Evolutionary conservation across 2,329 filamentous ascomycete species (phyloP).

Genomic region (Phyllachora maydis): DNA sequence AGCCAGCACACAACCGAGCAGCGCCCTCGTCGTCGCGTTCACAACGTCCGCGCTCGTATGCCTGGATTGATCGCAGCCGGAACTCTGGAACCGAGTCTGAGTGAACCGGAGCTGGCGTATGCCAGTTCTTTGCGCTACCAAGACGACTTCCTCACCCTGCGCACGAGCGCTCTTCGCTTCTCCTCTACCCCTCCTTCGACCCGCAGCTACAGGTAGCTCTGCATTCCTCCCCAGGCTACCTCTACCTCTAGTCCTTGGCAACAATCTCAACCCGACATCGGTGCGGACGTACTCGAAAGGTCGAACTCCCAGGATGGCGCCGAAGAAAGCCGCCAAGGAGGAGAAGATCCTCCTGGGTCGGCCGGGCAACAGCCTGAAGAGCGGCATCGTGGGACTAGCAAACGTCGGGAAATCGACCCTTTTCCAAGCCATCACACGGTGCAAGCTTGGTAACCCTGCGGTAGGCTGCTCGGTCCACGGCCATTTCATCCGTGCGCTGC

Average conservation of each 20-base stretch:
- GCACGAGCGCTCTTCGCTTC: conserved; percentile 2
- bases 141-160: not conserved
- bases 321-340: conserved; percentile 81
- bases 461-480: conserved; percentile 26
- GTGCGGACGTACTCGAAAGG: conserved; percentile 34
- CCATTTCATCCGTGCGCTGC: conserved; percentile 9
- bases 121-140: too few species aligned
- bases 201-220: conserved; percentile 21
- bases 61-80: too few species aligned
- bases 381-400: conserved; percentile 96
- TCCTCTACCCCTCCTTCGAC: conserved; percentile 8
- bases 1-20: too few species aligned
- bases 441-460: conserved; percentile 88
- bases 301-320: conserved; percentile 60
- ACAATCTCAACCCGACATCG: conserved; percentile 23
- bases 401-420: conserved; percentile 99
- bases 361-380: conserved; percentile 96
- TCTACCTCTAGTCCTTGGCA: conserved; percentile 31
- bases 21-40: too few species aligned
- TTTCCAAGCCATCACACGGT: conserved; percentile 99
- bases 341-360: conserved; percentile 93
- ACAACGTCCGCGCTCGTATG: too few species aligned
- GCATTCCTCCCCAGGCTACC: conserved; percentile 32
- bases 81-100: too few species aligned
- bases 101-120: too few species aligned